These are phyloP conservation scores for Arabis alpina DNA, from an alignment of 345 rosid species.

Conservation along the genomic window DNA sequence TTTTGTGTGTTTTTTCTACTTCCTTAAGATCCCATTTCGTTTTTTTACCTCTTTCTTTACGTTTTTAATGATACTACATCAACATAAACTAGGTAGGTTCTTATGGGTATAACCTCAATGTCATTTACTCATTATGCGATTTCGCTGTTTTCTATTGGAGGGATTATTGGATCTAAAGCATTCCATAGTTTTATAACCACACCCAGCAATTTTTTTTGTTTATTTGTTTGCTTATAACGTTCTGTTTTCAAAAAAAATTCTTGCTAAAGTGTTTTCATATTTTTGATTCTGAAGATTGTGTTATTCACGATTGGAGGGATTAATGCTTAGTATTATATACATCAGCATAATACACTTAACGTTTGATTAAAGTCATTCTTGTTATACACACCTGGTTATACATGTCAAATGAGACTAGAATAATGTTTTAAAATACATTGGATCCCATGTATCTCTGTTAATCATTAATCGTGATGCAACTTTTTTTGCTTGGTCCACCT, in stretches of 20 bases:
- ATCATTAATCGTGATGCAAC: constrained; percentile 30
- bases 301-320: no score
- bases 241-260: no score
- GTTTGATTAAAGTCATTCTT: background rate
- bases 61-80: no score
- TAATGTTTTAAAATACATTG: constrained; percentile 30
- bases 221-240: no score
- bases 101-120: no score
- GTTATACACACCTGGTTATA: no score
- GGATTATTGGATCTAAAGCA: background rate
- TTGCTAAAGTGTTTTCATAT: no score
- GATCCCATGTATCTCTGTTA: constrained; percentile 34
- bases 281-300: no score
- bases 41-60: background rate
- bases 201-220: background rate
- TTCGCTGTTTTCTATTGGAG: no score
- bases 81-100: no score
- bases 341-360: constrained; percentile 5
- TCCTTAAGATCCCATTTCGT: constrained; percentile 33
- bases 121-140: constrained; percentile 9
- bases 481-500: constrained; percentile 42
- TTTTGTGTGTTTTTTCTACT: background rate
- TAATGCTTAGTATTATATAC: constrained; percentile 9
- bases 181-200: constrained; percentile 7
- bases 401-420: constrained; percentile 23